Conservation (phyloP, 208 protist genomes). For the Leishmania guyanensis region DNA sequence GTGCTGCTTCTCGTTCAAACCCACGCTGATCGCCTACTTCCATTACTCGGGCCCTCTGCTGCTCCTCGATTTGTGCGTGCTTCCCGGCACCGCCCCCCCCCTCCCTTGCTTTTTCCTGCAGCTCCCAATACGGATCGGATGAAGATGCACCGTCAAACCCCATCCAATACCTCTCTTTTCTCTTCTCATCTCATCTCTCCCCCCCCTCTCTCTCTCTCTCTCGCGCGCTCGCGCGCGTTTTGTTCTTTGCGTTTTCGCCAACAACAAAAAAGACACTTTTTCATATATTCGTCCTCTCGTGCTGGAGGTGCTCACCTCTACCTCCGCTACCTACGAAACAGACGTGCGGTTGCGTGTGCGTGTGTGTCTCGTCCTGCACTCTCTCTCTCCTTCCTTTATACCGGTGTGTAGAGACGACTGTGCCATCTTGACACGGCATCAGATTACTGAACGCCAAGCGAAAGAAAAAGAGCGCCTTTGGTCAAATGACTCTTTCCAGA, state of each 20-base stretch:
- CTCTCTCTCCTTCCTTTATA: neutral
- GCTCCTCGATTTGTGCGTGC: neutral
- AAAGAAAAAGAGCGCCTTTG: neutral
- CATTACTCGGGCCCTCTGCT: neutral
- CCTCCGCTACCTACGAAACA: neutral
- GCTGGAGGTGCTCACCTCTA: neutral
- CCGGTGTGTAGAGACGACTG: neutral
- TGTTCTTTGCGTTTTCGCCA: too few relatives aligned
- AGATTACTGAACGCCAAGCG: neutral
- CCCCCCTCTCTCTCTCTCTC: neutral
- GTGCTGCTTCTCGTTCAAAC: neutral
- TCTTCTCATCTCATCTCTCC: neutral
- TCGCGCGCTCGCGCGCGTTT: neutral
- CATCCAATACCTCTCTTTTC: neutral
- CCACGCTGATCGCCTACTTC: neutral
- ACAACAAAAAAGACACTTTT: neutral
- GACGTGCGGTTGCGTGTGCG: neutral
- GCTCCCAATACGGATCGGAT: neutral
- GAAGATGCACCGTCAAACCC: neutral
- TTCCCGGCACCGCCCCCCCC: neutral
- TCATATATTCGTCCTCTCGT: neutral
- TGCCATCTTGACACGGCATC: neutral
- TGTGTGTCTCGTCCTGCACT: neutral
- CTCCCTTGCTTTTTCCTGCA: neutral
- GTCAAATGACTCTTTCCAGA: neutral